Evolutionary conservation across 148 eudicot species (phyloP), one percentile per base, ranked within the genome.

Genomic region (Silene conica): DNA sequence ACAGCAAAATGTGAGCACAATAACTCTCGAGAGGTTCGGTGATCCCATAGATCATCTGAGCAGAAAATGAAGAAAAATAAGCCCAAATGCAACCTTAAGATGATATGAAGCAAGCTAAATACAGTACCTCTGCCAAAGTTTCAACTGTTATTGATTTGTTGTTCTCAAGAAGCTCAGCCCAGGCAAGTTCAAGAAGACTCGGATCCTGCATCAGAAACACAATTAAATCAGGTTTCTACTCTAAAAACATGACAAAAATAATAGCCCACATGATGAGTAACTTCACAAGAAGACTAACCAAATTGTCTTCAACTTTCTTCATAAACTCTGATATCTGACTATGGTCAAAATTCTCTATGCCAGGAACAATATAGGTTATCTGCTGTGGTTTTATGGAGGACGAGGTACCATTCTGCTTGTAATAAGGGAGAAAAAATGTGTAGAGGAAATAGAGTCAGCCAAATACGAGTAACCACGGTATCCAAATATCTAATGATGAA

Each of bases 41-140:
- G 78, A 80, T 82, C 80, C 98, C 98, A 92, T 90, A 94, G 74
- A 95, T 88, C 78, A 95, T 92, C 98, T 95, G 97, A 81, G 80
- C 80, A 72, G 85, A 48, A 68, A 85, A 67, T 34, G 63, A 71
- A 52, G 16, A 72, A 66, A 77, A 79, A 68, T 26, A 54, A 69
- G 34, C 2, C 78, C 78, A 31, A 76, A 67, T 76, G 75, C 74
- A 84, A 79, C 75, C 73, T 78, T 12, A 50, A 58, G 45, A 67
- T 20, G 4, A 58, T 0, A 23, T 25, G 46, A 76, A 59, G 54
- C 55, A 75, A 31, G 57, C 74, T 69, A 71, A 14, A 72, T 26
- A 72, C 67, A 80, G 50, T 92, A 95, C 98, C 98, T 95, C 93
- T 70, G 98, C 96, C 74, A 95, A 83, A 80, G 92, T 87, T 73